Base-by-base conservation (phyloP, 805 yeast species). In the Starmerella potacharoeniae region DNA sequence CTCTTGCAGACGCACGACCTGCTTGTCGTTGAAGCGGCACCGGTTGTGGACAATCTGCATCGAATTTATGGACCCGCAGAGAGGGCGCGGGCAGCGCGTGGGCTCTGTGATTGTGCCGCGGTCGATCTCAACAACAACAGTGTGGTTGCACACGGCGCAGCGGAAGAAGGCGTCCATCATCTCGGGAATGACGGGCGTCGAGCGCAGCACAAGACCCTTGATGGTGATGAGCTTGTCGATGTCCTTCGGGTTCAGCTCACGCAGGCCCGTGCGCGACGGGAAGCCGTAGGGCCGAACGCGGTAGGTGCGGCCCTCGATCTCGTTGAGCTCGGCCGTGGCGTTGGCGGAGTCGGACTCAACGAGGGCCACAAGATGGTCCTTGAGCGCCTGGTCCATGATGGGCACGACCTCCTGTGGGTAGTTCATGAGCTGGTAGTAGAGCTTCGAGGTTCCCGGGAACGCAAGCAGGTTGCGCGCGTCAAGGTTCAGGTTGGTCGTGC, bases 361-460 rank as follows among this genome's bases (percentile, higher is more conserved):
- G 69, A 67, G 53, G 0, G 67, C 65, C 30, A 88, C 83, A 80
- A 93, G 80, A 64, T 89, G 83, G 67, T 91, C 96, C 67, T 88
- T 89, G 55, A 90, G 78, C 4, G 96, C 83, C 66, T 90, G 96
- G 75, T 93, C 98, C 97, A 93, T 90, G 63, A 93, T 87, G 10
- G 98, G 97, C 54, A 93, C 82, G 40, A 93, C 87, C 74, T 93
- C 98, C 68, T 90, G 97, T 0, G 98, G 98, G 67, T 90, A 93
- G 66, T 88, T 86, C 60, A 88, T 78, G 60, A 93, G 73, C 69
- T 91, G 96, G 65, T 86, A 78, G 70, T 86, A 93, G 52, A 93
- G 73, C 65, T 85, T 87, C 58, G 79, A 79, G 5, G 97, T 82
- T 34, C 82, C 76, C 4, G 84, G 82, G 65, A 79, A 88, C 6